Base-by-base conservation (phyloP, 2,329 filamentous ascomycete genomes). In the Hypoxylon sp. region DNA sequence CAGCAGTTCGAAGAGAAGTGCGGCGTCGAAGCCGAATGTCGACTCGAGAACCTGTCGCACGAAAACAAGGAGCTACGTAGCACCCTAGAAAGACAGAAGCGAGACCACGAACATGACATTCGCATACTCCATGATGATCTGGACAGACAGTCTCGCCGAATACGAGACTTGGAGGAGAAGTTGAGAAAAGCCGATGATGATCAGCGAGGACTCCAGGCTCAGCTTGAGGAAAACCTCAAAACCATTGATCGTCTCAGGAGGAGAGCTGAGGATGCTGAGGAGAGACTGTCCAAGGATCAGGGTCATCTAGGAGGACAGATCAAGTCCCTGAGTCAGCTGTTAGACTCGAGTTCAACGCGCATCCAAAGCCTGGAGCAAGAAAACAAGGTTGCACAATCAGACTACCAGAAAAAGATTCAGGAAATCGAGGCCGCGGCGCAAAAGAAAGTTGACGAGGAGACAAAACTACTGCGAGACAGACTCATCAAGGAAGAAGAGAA, bases 401-500 rank as follows among this genome's bases (percentile, higher is more conserved):
- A 73, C 3, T 69, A 66, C 46, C 71, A 73, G 53, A 60, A 66
- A 20, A 65, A 67, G 22, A 50, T 73, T 4, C 62, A 71, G 3
- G 93, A 97, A 72, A 95, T 93, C 0, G 87, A 94, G 71, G 89
- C 91, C 10, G 97, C 94, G 77, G 88, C 92, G 41, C 88, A 87
- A 58, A 92, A 97, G 81, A 91, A 97, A 73, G 84, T 89, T 44
- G 85, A 90, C 54, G 88, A 70, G 11, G 71, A 72, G 49, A 74
- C 71, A 2, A 67, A 92, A 73, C 84, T 87, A 34, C 89, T 91
- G 0, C 88, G 91, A 59, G 88, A 92, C 68, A 97, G 95, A 74
- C 83, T 99, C 26, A 90, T 95, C 66, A 92, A 90, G 72, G 95
- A 98, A 75, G 95, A 99, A 79, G 95, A 92, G 0, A 83, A 97